phyloP scores from a whole-genome alignment of 108 stramenopile genomes.

The Seminavis robusta region DNA sequence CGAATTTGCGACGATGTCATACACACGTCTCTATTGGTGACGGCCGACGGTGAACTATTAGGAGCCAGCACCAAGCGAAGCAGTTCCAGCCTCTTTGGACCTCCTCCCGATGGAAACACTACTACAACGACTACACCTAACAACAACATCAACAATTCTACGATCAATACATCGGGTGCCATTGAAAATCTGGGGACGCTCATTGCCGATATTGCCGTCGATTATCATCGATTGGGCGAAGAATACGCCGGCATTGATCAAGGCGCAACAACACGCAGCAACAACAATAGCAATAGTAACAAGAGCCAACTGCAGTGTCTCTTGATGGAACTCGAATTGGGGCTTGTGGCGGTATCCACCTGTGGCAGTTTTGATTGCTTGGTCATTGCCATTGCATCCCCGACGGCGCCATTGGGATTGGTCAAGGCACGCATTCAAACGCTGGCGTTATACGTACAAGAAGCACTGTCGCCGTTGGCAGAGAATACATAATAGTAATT shows the following conservation, averaged over 20 bases:
- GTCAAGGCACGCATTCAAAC: conserved; percentile 64
- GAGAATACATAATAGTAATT: neutral
- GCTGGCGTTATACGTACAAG: conserved; percentile 64
- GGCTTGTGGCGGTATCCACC: conserved; percentile 63
- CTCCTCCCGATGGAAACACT: too few relatives aligned
- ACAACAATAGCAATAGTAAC: too few relatives aligned
- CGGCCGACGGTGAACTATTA: conserved; percentile 69
- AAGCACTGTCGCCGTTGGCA: conserved; percentile 55
- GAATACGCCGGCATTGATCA: conserved; percentile 32
- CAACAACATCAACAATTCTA: conserved; percentile 3
- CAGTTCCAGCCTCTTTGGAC: too few relatives aligned
- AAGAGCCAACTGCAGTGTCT: conserved; percentile 50
- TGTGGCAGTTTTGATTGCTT: conserved; percentile 58
- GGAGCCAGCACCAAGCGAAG: conserved; percentile 37
- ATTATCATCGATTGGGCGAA: conserved; percentile 58
- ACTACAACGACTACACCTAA: neutral
- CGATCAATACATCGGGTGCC: conserved; percentile 21
- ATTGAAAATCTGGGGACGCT: conserved; percentile 62
- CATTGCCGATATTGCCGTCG: conserved; percentile 69
- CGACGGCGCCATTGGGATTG: conserved; percentile 62
- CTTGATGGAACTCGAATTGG: conserved; percentile 44
- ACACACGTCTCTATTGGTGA: conserved; percentile 70
- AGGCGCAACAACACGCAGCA: neutral
- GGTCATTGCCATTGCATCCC: conserved; percentile 72
- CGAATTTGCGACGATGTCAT: conserved; percentile 71